phyloP scores from a whole-genome alignment of 106 monocot genomes.

The Acorus gramineus region DNA sequence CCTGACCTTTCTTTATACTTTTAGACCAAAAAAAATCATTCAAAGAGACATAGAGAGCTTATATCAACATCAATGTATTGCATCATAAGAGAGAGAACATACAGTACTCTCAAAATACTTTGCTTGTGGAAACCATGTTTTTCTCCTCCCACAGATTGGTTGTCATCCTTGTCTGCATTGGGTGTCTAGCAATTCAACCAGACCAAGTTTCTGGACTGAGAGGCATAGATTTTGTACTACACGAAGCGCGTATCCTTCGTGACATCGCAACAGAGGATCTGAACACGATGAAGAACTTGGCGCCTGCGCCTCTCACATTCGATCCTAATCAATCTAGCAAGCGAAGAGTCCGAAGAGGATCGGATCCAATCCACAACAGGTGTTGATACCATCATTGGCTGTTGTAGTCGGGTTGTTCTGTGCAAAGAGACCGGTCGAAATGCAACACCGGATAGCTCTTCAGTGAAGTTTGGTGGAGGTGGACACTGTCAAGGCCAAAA shows the following conservation, averaged over 20 bases:
- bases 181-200: constrained; percentile 4
- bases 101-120: too few relatives aligned
- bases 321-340: constrained; percentile 16
- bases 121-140: constrained; percentile 5
- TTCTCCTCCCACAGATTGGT: not conserved
- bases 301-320: constrained; percentile 2
- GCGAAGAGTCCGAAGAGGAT: constrained; percentile 35
- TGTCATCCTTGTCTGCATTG: constrained; percentile 8
- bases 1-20: constrained; percentile 13
- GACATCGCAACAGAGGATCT: not conserved
- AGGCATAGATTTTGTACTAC: not conserved
- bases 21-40: constrained; percentile 18
- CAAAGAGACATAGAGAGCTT: constrained; percentile 8
- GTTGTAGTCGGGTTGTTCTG: too few relatives aligned
- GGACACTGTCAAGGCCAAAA: too few relatives aligned
- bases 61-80: constrained; percentile 19
- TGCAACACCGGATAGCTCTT: too few relatives aligned
- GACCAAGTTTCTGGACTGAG: constrained; percentile 6
- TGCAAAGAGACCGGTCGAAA: too few relatives aligned
- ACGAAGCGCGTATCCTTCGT: not conserved
- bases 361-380: constrained; percentile 49
- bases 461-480: too few relatives aligned
- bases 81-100: too few relatives aligned
- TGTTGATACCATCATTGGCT: constrained; percentile 8
- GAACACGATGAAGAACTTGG: not conserved